Percentiles rank a stretch among this genome's conserved stretches.
phyloP scores from a whole-genome alignment of 148 eudicot species.

The Dysphania ambrosioides region DNA sequence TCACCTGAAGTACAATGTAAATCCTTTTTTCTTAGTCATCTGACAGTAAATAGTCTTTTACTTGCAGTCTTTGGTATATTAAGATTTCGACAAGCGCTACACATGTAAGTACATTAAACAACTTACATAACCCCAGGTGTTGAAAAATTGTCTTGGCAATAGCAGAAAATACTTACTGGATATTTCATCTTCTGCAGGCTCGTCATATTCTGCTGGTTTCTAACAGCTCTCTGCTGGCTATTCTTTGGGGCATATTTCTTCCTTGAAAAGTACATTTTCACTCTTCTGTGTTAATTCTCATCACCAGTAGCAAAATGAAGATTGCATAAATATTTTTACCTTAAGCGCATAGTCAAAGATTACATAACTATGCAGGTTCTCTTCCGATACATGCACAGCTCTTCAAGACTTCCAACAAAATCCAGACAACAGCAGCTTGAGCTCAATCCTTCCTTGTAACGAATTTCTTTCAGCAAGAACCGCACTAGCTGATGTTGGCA shows the following conservation, averaged over 20 bases:
- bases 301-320: background rate
- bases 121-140: background rate
- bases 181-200: conserved; percentile 35
- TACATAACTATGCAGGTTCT: conserved; percentile 42
- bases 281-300: background rate
- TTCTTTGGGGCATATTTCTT: conserved; percentile 61
- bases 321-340: background rate
- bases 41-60: conserved; percentile 2
- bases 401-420: conserved; percentile 51
- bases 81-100: conserved; percentile 32
- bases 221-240: conserved; percentile 57
- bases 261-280: conserved; percentile 47
- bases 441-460: conserved; percentile 70
- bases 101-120: conserved; percentile 41
- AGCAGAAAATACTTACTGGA: background rate
- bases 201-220: conserved; percentile 49
- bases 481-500: conserved; percentile 44
- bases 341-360: background rate
- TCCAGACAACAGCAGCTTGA: conserved; percentile 70
- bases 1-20: background rate
- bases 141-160: background rate
- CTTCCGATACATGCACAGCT: conserved; percentile 66
- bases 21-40: background rate
- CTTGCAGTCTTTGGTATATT: conserved; percentile 54
- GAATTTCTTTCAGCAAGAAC: conserved; percentile 56